A percentile compares a stretch with the other conserved stretches of the same genome.
Evolutionary conservation across 306 rosid genomes (phyloP).

Genomic region (Abrus precatorius): DNA sequence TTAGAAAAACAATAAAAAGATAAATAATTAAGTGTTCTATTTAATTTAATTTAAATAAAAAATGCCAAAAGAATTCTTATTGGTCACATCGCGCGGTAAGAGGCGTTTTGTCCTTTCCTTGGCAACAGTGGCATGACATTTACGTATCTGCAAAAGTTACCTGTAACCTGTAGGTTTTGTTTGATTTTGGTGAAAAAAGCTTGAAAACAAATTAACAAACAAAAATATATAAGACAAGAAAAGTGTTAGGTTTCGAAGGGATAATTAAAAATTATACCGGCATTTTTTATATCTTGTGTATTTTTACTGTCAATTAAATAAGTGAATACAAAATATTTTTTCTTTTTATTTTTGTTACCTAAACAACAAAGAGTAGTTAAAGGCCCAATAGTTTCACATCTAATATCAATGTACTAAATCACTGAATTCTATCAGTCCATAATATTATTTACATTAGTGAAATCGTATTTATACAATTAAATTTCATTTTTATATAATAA

Average conservation of each 20-base stretch:
- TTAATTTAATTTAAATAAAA: too few species aligned
- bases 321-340: too few species aligned
- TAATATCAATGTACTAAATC: background rate
- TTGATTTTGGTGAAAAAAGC: background rate
- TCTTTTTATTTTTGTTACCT: too few species aligned
- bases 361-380: background rate
- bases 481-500: too few species aligned
- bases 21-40: background rate
- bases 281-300: too few species aligned
- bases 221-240: too few species aligned
- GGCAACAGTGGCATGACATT: background rate
- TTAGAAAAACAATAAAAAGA: background rate
- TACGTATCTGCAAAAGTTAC: background rate
- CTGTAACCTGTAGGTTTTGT: background rate
- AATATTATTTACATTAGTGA: too few species aligned
- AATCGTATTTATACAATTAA: too few species aligned
- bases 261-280: too few species aligned
- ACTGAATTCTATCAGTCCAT: background rate
- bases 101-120: background rate
- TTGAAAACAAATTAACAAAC: too few species aligned
- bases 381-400: background rate
- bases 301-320: too few species aligned
- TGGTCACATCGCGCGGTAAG: background rate
- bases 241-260: too few species aligned
- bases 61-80: background rate